These are phyloP conservation scores for Daedaleopsis nitida DNA, from an alignment of 768 basidiomycete genomes.

Conservation along the genomic window DNA sequence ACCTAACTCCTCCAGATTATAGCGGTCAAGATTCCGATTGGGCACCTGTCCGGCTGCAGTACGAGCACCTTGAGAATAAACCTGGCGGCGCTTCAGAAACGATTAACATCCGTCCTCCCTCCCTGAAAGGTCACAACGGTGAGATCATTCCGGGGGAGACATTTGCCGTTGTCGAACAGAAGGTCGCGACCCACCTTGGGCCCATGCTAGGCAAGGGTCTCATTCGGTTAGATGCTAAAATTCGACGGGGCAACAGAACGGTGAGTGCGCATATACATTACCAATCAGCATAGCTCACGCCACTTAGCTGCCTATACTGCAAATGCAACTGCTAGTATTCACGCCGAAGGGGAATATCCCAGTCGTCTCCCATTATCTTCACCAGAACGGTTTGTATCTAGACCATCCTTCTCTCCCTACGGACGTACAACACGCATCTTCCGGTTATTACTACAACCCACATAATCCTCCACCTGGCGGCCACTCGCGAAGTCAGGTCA, in stretches of 20 bases:
- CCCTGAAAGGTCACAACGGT: constrained; percentile 49
- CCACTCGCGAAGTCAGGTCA: constrained; percentile 44
- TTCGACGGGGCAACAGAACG: constrained; percentile 61
- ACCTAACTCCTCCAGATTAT: constrained; percentile 49
- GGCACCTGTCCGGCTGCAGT: constrained; percentile 68
- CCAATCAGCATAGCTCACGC: constrained; percentile 10
- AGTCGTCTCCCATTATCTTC: constrained; percentile 77
- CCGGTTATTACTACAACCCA: constrained; percentile 82
- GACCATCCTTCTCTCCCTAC: constrained; percentile 78
- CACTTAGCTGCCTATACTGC: constrained; percentile 75
- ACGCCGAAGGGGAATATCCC: constrained; percentile 93
- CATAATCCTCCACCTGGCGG: constrained; percentile 82
- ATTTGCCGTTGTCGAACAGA: constrained; percentile 87
- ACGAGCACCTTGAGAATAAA: constrained; percentile 66
- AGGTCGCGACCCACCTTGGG: constrained; percentile 74
- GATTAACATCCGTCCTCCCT: constrained; percentile 76
- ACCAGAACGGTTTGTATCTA: constrained; percentile 66
- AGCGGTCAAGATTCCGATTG: constrained; percentile 53
- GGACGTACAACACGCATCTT: constrained; percentile 54
- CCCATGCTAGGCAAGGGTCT: constrained; percentile 86
- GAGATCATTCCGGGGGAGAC: constrained; percentile 60
- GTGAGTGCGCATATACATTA: constrained; percentile 44
- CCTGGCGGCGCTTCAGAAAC: constrained; percentile 56
- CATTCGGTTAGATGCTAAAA: constrained; percentile 78
- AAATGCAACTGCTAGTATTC: constrained; percentile 85